Evolutionary conservation across 2,329 filamentous ascomycete genomes (phyloP), one percentile per base, ranked within the genome.

Genomic region (Akanthomyces uredinophilus): DNA sequence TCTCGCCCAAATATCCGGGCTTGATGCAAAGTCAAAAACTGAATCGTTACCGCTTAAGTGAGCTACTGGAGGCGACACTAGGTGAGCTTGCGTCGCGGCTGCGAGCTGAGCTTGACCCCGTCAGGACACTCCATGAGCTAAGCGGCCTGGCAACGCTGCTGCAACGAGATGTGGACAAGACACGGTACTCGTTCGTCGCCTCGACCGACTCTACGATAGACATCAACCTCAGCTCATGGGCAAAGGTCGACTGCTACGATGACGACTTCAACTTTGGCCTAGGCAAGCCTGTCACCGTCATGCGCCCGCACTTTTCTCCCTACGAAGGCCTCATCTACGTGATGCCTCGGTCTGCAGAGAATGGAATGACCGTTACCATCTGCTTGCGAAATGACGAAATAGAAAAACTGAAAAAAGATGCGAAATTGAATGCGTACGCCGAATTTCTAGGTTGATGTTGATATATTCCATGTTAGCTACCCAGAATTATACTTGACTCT

Each of bases 211-310:
- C 72, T 0, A 68, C 75, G 0, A 69, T 67, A 0, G 81, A 84
- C 44, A 69, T 85, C 3, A 78, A 80, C 73, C 64, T 86, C 6
- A 84, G 80, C 62, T 85, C 82, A 1, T 86, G 82, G 83, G 75
- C 77, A 0, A 80, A 81, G 57, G 68, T 81, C 3, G 69, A 76
- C 4, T 73, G 71, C 18, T 81, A 79, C 64, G 69, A 75, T 0
- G 69, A 79, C 6, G 79, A 83, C 50, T 85, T 86, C 61, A 72
- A 73, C 0, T 65, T 78, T 1, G 77, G 75, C 0, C 65, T 85
- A 3, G 82, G 82, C 0, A 72, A 65, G 20, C 79, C 82, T 0
- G 75, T 76, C 60, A 73, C 72, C 0, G 81, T 84, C 24, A 70
- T 81, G 0, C 70, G 82, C 53, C 83, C 82, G 4, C 63, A 66